Evolutionary conservation across 768 basidiomycete species (phyloP).

Genomic region (Tricholoma saponaceum): DNA sequence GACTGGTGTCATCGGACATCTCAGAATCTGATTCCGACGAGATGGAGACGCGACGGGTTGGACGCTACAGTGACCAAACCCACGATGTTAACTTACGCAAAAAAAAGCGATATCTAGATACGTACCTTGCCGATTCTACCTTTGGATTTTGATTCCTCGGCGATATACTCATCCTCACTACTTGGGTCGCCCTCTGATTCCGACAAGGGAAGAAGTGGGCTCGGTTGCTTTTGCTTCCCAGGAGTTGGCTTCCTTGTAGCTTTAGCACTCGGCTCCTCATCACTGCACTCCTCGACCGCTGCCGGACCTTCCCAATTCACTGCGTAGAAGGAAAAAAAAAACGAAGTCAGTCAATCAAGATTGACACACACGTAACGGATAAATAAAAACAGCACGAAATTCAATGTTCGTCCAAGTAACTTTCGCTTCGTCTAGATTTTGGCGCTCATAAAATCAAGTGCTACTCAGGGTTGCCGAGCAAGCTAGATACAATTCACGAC

Average conservation of each 20-base stretch:
- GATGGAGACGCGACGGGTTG: conserved; percentile 33
- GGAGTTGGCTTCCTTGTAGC: conserved; percentile 28
- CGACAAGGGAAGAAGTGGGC: conserved; percentile 23
- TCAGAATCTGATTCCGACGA: conserved; percentile 46
- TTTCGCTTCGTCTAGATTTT: conserved; percentile 12
- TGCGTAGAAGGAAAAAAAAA: conserved; percentile 34
- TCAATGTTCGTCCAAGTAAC: conserved; percentile 4
- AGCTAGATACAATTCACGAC: conserved; percentile 15
- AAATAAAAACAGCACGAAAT: conserved; percentile 9
- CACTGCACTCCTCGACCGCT: conserved; percentile 43
- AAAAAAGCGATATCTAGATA: conserved; percentile 17
- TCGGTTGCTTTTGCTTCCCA: conserved; percentile 18
- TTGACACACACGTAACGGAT: conserved; percentile 1
- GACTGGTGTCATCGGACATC: conserved; percentile 19
- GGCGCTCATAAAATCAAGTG: conserved; percentile 17
- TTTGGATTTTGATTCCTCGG: conserved; percentile 33
- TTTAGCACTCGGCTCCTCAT: conserved; percentile 23
- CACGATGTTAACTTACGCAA: conserved; percentile 7
- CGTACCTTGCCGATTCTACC: conserved; percentile 42
- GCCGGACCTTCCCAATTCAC: conserved; percentile 74
- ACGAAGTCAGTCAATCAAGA: conserved; percentile 17
- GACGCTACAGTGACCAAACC: conserved; percentile 31
- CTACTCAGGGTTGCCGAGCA: conserved; percentile 22
- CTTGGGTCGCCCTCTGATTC: conserved; percentile 47
- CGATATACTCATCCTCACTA: conserved; percentile 74